phyloP scores from a whole-genome alignment of 129 eudicot species.

The Helichrysum umbraculigerum region DNA sequence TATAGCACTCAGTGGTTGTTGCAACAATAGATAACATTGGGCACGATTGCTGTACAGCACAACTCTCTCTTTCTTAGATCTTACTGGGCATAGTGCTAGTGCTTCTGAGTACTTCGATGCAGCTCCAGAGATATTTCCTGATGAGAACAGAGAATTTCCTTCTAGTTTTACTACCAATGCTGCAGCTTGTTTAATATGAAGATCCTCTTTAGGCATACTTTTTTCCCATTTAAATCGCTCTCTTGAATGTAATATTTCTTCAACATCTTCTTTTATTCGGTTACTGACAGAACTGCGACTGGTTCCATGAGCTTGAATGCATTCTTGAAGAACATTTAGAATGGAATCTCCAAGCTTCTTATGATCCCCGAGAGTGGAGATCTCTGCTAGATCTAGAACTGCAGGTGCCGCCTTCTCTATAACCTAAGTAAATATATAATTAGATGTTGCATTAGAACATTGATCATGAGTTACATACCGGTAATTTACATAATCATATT shows the following conservation, averaged over 20 bases:
- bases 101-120: conserved; percentile 94
- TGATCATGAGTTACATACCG: conserved; percentile 15
- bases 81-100: conserved; percentile 71
- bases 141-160: conserved; percentile 83
- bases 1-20: conserved; percentile 82
- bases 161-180: conserved; percentile 90
- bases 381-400: conserved; percentile 81
- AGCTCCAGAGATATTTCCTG: conserved; percentile 92
- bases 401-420: conserved; percentile 85
- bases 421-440: conserved; percentile 46
- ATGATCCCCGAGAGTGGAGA: conserved; percentile 80
- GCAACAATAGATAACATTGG: conserved; percentile 83
- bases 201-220: conserved; percentile 91
- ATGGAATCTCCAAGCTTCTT: conserved; percentile 92
- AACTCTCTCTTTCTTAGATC: conserved; percentile 89
- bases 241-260: conserved; percentile 60
- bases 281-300: conserved; percentile 59
- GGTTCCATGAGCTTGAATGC: conserved; percentile 64
- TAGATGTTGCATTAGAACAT: neutral
- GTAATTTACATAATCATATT: neutral
- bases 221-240: conserved; percentile 85
- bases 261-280: conserved; percentile 61
- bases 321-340: conserved; percentile 78
- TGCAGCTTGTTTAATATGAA: conserved; percentile 96
- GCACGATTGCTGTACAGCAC: conserved; percentile 92